A percentile compares a stretch with the other conserved stretches of the same genome.
Conservation (phyloP, 176 grass and related monocot genomes). For the Bromus sterilis region DNA sequence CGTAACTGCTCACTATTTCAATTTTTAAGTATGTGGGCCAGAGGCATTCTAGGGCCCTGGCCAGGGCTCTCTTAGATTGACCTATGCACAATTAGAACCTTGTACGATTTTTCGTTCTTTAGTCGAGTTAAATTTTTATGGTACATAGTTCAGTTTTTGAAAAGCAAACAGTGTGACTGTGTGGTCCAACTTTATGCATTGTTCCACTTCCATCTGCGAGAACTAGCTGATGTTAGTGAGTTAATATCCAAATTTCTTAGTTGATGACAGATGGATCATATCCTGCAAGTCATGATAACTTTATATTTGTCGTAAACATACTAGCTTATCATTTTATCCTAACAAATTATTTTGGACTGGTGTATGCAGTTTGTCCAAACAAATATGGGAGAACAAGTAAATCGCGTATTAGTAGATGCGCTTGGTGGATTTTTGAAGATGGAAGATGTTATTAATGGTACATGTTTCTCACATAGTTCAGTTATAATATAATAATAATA, state of each 20-base stretch:
- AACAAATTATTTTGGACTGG: constrained; percentile 9
- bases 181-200: not conserved
- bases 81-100: not conserved
- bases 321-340: not conserved
- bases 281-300: not conserved
- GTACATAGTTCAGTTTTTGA: not conserved
- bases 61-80: not conserved
- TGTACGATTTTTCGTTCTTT: not conserved
- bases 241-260: not conserved
- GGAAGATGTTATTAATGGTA: constrained; percentile 80
- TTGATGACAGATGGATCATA: not conserved
- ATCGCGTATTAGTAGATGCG: constrained; percentile 36
- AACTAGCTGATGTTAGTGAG: not conserved
- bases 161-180: not conserved
- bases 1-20: not conserved
- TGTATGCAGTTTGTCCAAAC: constrained; percentile 83
- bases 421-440: constrained; percentile 74
- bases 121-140: not conserved
- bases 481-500: no score
- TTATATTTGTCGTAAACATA: not conserved
- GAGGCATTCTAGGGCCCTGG: not conserved
- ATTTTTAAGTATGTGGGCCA: not conserved
- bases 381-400: constrained; percentile 37
- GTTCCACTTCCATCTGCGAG: not conserved
- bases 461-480: not conserved